Evolutionary conservation across 2,329 filamentous ascomycete species (phyloP).

Genomic region (Blumeria graminis): DNA sequence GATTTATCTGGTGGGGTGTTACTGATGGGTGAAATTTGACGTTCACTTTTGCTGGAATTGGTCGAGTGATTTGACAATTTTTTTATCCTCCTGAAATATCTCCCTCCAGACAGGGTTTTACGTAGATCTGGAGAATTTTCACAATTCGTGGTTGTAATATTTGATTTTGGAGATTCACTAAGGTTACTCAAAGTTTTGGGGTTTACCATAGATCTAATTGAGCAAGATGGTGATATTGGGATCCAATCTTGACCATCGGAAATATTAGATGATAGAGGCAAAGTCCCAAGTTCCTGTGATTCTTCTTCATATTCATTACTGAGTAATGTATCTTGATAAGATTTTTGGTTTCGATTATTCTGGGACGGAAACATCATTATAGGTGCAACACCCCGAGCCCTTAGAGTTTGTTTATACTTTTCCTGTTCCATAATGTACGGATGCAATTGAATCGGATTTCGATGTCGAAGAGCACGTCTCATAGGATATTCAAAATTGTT

Average conservation of each 20-base stretch:
- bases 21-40: too few relatives aligned
- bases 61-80: too few relatives aligned
- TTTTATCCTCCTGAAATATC: too few relatives aligned
- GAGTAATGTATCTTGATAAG: constrained; percentile 3
- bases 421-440: constrained; percentile 15
- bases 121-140: constrained; percentile 14
- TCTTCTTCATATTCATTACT: constrained; percentile 9
- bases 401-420: constrained; percentile 12
- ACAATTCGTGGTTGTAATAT: constrained; percentile 5
- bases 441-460: constrained; percentile 15
- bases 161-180: not conserved
- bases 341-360: constrained; percentile 5
- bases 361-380: constrained; percentile 11
- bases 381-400: constrained; percentile 12
- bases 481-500: constrained; percentile 1
- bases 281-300: constrained; percentile 6
- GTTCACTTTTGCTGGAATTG: too few relatives aligned
- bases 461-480: constrained; percentile 10
- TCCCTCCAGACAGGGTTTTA: too few relatives aligned
- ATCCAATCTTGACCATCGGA: constrained; percentile 9
- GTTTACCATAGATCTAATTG: not conserved
- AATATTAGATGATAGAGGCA: constrained; percentile 7
- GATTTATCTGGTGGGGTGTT: too few relatives aligned
- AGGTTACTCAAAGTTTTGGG: not conserved
- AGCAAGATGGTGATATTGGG: not conserved